Evolutionary conservation across 163 green algal genomes (phyloP), one percentile per base, ranked within the genome.

Genomic region (Prototheca cutis): DNA sequence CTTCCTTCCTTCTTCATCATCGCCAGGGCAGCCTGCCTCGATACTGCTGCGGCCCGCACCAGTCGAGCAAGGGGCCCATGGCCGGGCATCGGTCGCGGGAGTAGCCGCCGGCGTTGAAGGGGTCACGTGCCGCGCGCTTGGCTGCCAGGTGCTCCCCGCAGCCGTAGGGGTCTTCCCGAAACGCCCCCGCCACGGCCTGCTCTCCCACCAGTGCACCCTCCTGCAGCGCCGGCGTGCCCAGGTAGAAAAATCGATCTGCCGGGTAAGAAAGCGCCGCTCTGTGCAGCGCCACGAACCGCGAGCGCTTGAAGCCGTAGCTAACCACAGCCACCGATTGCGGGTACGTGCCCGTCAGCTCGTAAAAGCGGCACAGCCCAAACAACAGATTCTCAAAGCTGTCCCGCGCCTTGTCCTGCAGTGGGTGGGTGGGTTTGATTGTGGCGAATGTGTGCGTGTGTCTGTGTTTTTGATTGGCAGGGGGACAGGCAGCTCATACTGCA

Each of bases 371-470:
- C 2, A 95, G 62, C 29, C 71, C 78, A 72, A 95, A 95, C 17
- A 94, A 54, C 32, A 95, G 53, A 71, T 95, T 95, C 65, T 95
- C 87, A 66, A 92, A 87, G 48, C 73, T 87, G 75, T 95, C 87
- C 1, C 87, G 75, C 2, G 87, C 85, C 36, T 87, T 79, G 63
- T 94, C 85, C 68, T 88, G 72, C 25, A 25, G 17, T 5, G 13
- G 13, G 8, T 45, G 13, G 36, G 8, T 45, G 36, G 36, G 10
- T 45, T 45, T 45, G 36, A 21, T 45, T 45, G 36, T 21, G 36
- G 10, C 13, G 36, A 45, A 21, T 89, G n/a, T n/a, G n/a, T n/a
- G n/a, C n/a, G n/a, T n/a, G n/a, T n/a, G n/a, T n/a, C n/a, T n/a
- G n/a, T n/a, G n/a, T n/a, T n/a, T n/a, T n/a, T n/a, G n/a, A n/a